Base-by-base conservation (phyloP, 2,329 filamentous ascomycete genomes). In the Aspergillus proliferans region DNA sequence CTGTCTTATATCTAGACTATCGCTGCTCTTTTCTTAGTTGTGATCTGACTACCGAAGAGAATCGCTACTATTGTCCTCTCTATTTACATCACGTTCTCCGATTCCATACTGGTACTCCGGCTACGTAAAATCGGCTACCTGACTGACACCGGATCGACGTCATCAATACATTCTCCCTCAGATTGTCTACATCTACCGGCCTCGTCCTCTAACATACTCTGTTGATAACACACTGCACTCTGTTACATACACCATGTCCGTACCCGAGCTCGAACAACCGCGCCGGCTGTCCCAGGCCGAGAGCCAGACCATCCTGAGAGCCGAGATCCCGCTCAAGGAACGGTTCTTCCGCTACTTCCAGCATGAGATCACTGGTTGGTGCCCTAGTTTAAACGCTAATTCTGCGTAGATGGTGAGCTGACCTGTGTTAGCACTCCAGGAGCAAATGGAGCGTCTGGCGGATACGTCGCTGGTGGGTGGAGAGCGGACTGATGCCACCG, bases 321-420 rank as follows among this genome's bases (percentile, higher is more conserved):
- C 64, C 3, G 69, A 71, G 39, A 65, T 70, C 8, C 65, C 70
- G 50, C 71, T 82, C 49, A 93, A 90, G 58, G 85, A 92, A 63
- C 82, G 82, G 34, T 95, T 95, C 74, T 91, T 92, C 67, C 82
- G 83, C 58, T 86, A 89, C 64, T 95, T 95, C 62, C 85, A 88
- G 57, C 78, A 84, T 59, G 84, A 87, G 68, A 81, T 87, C 46
- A 81, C 82, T 43, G 78, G 88, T 90, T 73, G 66, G 75, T 58
- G 22, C 28, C n/a, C 14, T 24, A 14, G 36, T 2, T 4, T 6
- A 3, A 3, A 8, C 9, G 19, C 12, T 14, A 12, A 4, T 45
- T 6, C n/a, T 5, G 30, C 3, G 21, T 7, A 1, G 22, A n/a
- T 39, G 19, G 14, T 34, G 46, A 24, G 41, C 61, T 64, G 50